Evolutionary conservation across 106 monocot genomes (phyloP), one percentile per base, ranked within the genome.

Genomic region (Ottelia alismoides): DNA sequence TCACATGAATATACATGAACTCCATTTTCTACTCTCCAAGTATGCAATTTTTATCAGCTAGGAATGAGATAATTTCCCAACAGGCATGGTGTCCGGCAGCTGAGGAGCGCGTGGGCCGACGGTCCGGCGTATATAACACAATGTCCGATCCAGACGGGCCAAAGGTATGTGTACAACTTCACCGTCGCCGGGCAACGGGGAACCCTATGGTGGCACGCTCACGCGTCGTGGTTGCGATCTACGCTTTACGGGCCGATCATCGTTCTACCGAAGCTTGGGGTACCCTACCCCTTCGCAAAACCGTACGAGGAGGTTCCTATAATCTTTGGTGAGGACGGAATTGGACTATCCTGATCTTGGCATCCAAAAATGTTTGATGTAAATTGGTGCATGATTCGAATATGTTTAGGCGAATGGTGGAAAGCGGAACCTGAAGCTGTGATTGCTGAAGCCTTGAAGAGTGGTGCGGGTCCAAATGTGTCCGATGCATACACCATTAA

Each of bases 51-150:
- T n/a, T n/a, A n/a, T n/a, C n/a, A n/a, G n/a, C n/a, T n/a, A n/a
- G n/a, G n/a, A n/a, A n/a, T n/a, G n/a, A n/a, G n/a, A n/a, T n/a
- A n/a, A n/a, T n/a, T n/a, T 32, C 7, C 2, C 5, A 24, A 22
- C 56, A 87, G 82, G 82, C 87, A 87, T 25, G 87, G 87, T 3
- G 52, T 87, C 7, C 62, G 57, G 32, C 87, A 87, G 64, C 25
- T 77, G 0, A 27, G 71, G 43, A 77, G 77, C 1, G 77, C 74
- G 0, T 87, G 86, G 86, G 49, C 74, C 0, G 86, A 87, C 29
- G 86, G 86, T 10, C 62, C 62, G 51, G 62, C 62, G 9, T 62
- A 31, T 32, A 31, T 62, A 2, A 62, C 30, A 16, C 62, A 62
- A 12, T 62, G 62, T 23, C 62, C 62, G 11, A 62, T 62, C 21